These are phyloP conservation scores for Colletotrichum sojae DNA, from an alignment of 2,329 filamentous ascomycete species.

Conservation along the genomic window DNA sequence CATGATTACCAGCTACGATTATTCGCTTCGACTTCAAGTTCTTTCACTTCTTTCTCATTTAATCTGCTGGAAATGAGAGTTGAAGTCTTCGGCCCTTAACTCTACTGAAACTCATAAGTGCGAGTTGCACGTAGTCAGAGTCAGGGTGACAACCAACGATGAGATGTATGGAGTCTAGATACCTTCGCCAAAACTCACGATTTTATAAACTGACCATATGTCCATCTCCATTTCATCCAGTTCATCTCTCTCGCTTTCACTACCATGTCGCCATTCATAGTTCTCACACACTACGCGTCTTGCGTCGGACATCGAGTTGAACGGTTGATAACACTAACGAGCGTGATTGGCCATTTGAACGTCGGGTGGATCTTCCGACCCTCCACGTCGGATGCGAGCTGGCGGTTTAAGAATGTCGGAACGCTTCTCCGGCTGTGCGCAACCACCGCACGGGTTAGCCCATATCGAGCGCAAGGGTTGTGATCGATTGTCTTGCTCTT, in stretches of 20 bases:
- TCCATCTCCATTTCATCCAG: too few relatives aligned
- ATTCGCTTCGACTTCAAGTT: too few relatives aligned
- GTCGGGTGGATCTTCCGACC: conserved; percentile 16
- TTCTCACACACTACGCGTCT: background rate
- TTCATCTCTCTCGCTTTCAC: background rate
- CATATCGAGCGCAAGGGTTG: background rate
- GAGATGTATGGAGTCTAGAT: too few relatives aligned
- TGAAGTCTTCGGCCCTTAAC: too few relatives aligned
- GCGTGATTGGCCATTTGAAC: conserved; percentile 2
- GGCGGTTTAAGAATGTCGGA: conserved; percentile 26
- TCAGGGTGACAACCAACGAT: too few relatives aligned
- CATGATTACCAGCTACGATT: too few relatives aligned
- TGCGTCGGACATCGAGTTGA: conserved; percentile 19
- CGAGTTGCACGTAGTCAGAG: too few relatives aligned
- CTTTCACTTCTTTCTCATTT: too few relatives aligned
- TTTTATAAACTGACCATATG: too few relatives aligned
- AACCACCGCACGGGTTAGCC: conserved; percentile 7
- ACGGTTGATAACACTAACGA: conserved; percentile 51
- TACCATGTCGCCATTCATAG: background rate
- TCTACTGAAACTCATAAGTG: too few relatives aligned
- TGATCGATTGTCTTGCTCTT: background rate
- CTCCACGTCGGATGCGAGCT: conserved; percentile 3
- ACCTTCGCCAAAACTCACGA: too few relatives aligned
- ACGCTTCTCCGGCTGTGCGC: conserved; percentile 14
- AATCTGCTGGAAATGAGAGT: too few relatives aligned